phyloP scores from a whole-genome alignment of 1,139 yeast genomes.

The Hansenula lynferdii region DNA sequence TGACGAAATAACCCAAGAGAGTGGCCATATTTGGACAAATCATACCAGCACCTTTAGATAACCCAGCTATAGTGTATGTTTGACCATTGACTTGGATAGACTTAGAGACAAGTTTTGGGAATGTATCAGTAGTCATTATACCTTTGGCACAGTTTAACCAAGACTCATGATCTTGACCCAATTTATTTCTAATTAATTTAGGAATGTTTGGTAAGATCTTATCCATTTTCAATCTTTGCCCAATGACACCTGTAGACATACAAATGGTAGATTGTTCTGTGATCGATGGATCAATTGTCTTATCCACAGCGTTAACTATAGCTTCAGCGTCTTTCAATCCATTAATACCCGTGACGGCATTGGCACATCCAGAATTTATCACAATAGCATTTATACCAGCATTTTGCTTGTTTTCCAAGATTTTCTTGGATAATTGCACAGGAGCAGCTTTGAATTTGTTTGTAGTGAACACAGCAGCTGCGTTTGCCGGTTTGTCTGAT shows the following conservation, averaged over 20 bases:
- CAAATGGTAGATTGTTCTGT: constrained; percentile 54
- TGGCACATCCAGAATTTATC: constrained; percentile 92
- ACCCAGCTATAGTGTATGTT: constrained; percentile 78
- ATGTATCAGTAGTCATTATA: constrained; percentile 94
- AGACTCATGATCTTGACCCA: constrained; percentile 66
- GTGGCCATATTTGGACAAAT: constrained; percentile 99
- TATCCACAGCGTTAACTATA: constrained; percentile 64
- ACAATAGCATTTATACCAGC: constrained; percentile 67
- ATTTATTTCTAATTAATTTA: constrained; percentile 38
- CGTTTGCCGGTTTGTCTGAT: constrained; percentile 62
- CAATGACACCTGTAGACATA: constrained; percentile 98
- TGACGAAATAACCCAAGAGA: constrained; percentile 80
- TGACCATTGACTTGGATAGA: constrained; percentile 49
- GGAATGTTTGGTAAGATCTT: constrained; percentile 64
- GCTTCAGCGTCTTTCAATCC: constrained; percentile 77
- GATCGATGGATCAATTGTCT: constrained; percentile 32
- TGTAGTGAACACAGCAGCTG: constrained; percentile 89
- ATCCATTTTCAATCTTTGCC: constrained; percentile 77
- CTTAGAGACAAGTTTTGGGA: constrained; percentile 85
- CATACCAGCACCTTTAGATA: constrained; percentile 99
- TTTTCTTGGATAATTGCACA: constrained; percentile 64
- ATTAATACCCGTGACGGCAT: constrained; percentile 92
- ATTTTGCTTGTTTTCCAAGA: constrained; percentile 55
- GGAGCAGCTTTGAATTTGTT: constrained; percentile 98
- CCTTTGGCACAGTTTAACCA: constrained; percentile 89